Evolutionary conservation across 2,329 filamentous ascomycete species (phyloP).

Genomic region (Xenosphaeropsis pyriputrescens): DNA sequence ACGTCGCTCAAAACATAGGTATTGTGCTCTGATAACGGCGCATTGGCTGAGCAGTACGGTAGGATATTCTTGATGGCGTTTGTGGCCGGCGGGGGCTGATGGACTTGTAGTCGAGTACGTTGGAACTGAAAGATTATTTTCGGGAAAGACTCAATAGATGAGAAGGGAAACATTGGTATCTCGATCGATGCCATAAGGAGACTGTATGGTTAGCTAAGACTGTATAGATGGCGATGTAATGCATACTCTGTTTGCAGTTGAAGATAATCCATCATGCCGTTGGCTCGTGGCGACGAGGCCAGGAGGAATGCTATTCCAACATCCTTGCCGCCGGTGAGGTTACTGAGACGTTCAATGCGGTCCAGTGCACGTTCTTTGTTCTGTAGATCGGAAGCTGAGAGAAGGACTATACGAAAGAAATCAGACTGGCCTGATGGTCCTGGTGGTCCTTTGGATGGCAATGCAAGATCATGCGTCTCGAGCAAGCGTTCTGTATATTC

Average conservation of each 20-base stretch:
- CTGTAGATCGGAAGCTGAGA: slow-evolving; percentile 13
- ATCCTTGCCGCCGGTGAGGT: slow-evolving; percentile 14
- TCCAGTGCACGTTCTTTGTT: slow-evolving; percentile 4
- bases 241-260: slow-evolving; percentile 15
- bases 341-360: slow-evolving; percentile 16
- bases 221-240: neutral
- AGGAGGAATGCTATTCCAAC: slow-evolving; percentile 18
- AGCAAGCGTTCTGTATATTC: slow-evolving; percentile 9
- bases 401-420: slow-evolving; percentile 12
- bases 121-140: slow-evolving; percentile 13
- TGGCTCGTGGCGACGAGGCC: slow-evolving; percentile 7
- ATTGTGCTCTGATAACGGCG: slow-evolving; percentile 15
- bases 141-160: slow-evolving; percentile 8
- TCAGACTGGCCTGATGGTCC: slow-evolving; percentile 3
- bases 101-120: slow-evolving; percentile 7
- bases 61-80: slow-evolving; percentile 11
- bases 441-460: slow-evolving; percentile 7
- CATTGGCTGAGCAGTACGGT: slow-evolving; percentile 12
- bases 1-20: slow-evolving; percentile 18
- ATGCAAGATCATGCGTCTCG: slow-evolving; percentile 14
- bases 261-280: slow-evolving; percentile 13
- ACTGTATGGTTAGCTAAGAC: slow-evolving; percentile 4
- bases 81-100: neutral
- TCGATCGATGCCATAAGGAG: slow-evolving; percentile 11
- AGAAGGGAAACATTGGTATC: slow-evolving; percentile 15